Evolutionary conservation across 345 rosid species (phyloP).

Genomic region (Melaleuca quinquenervia): DNA sequence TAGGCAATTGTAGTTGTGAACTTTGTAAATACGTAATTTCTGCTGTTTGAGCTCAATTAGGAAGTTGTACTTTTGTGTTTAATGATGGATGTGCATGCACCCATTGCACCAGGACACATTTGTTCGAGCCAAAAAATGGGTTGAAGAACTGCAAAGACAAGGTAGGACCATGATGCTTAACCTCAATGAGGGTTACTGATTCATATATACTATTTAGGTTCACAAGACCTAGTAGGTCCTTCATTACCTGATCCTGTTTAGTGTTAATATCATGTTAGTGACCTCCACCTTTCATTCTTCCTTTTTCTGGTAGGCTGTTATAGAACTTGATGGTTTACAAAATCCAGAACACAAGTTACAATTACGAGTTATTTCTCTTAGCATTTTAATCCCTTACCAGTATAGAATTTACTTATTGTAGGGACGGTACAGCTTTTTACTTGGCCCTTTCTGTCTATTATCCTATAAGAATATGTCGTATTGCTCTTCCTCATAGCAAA

Average conservation of each 20-base stretch:
- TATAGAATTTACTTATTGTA: neutral
- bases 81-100: neutral
- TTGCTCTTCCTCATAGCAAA: neutral
- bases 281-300: neutral
- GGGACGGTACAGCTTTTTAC: neutral
- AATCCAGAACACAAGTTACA: neutral
- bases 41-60: neutral
- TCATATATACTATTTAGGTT: neutral
- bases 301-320: neutral
- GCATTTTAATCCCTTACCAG: neutral
- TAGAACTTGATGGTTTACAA: neutral
- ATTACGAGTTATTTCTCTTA: neutral
- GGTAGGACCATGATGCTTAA: conserved; percentile 5
- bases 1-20: neutral
- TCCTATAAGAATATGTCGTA: neutral
- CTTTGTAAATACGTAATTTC: neutral
- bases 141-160: conserved; percentile 32
- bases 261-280: neutral
- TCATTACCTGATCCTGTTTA: neutral
- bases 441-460: neutral
- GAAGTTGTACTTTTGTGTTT: neutral
- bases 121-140: conserved; percentile 30
- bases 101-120: conserved; percentile 25
- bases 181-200: neutral
- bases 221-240: neutral